These are phyloP conservation scores for Saitoella complicata DNA, from an alignment of 805 yeast genomes.

Conservation along the genomic window DNA sequence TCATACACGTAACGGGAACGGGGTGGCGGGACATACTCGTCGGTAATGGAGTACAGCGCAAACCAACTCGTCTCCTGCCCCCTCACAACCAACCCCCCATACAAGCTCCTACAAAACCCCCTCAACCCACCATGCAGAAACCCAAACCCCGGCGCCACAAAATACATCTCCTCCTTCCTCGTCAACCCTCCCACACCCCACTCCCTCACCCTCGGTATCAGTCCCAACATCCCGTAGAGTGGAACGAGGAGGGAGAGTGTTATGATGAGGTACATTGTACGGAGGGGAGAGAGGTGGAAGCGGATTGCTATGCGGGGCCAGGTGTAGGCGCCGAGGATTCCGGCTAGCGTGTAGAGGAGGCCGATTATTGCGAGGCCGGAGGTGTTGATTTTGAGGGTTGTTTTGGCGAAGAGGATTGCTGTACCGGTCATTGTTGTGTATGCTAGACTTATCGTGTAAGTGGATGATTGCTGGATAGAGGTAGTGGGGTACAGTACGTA, in stretches of 20 bases:
- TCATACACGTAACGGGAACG: neutral
- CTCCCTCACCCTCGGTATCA: slow-evolving; percentile 30
- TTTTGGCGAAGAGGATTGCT: slow-evolving; percentile 58
- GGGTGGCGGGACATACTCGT: slow-evolving; percentile 26
- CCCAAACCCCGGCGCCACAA: slow-evolving; percentile 62
- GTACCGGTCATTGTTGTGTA: slow-evolving; percentile 61
- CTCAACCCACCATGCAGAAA: slow-evolving; percentile 57
- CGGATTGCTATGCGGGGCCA: slow-evolving; percentile 13
- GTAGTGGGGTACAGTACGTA: no score
- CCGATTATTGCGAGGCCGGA: slow-evolving; percentile 50
- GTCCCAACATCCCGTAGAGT: slow-evolving; percentile 53
- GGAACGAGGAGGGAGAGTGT: slow-evolving; percentile 54
- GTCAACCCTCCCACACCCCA: slow-evolving; percentile 41
- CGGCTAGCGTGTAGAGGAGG: slow-evolving; percentile 46
- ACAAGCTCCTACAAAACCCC: slow-evolving; percentile 52
- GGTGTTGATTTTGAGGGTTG: slow-evolving; percentile 53
- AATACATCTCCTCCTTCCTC: slow-evolving; percentile 37
- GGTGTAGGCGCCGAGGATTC: slow-evolving; percentile 51
- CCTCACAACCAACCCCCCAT: slow-evolving; percentile 50
- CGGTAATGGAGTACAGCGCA: slow-evolving; percentile 61
- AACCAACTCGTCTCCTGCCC: slow-evolving; percentile 66
- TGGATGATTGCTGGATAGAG: no score
- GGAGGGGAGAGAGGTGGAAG: slow-evolving; percentile 25
- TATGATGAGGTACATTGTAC: slow-evolving; percentile 35
- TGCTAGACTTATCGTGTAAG: no score